These are phyloP conservation scores for Cardamine occulta DNA, from an alignment of 345 rosid species.

Conservation along the genomic window DNA sequence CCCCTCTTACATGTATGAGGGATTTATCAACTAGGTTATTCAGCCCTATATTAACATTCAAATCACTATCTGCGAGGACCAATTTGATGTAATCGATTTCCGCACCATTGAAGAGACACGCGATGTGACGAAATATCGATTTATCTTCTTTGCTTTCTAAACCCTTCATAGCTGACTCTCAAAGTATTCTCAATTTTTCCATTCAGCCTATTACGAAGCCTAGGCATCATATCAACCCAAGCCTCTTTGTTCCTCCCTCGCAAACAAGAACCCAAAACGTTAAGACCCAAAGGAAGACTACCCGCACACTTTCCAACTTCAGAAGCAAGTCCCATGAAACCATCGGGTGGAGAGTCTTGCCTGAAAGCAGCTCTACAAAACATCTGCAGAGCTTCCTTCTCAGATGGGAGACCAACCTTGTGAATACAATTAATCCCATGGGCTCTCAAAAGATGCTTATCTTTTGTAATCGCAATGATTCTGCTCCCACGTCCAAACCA, in stretches of 20 bases:
- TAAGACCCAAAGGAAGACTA: not conserved
- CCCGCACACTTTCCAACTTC: not conserved
- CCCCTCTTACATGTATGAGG: conserved; percentile 18
- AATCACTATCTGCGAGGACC: not conserved
- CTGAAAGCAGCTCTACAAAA: not conserved
- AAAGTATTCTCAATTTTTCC: conserved; percentile 9
- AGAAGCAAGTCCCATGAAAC: not conserved
- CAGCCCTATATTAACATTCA: not conserved
- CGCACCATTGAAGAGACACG: conserved; percentile 30
- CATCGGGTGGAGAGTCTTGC: not conserved
- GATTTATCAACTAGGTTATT: conserved; percentile 22
- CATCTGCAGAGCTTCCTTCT: conserved; percentile 11
- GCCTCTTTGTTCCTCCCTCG: not conserved
- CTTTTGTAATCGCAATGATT: conserved; percentile 50
- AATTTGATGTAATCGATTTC: not conserved
- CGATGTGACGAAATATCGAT: conserved; percentile 41
- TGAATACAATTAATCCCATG: not conserved
- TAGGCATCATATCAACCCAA: conserved; percentile 30
- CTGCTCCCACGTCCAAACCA: not conserved
- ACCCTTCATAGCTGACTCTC: conserved; percentile 37
- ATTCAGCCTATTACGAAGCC: conserved; percentile 6
- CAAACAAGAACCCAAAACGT: conserved; percentile 32
- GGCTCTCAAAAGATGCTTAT: conserved; percentile 24
- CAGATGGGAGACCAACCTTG: conserved; percentile 1
- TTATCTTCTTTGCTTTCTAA: conserved; percentile 1